Conservation (phyloP, 768 basidiomycete genomes). For the Strobilomyces dryophilus region DNA sequence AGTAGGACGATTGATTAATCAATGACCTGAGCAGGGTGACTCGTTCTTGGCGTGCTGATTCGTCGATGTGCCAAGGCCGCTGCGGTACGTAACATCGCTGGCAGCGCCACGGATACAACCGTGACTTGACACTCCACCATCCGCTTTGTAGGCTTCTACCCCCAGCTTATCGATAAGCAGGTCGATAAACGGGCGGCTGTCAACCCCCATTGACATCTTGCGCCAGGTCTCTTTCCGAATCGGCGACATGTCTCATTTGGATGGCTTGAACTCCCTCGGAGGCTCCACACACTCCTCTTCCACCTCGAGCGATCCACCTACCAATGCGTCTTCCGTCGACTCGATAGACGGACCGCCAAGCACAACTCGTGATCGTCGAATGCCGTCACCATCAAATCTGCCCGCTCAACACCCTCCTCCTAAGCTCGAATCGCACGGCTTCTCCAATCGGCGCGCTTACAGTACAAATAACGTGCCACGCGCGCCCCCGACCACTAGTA, state of each 20-base stretch:
- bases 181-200: neutral
- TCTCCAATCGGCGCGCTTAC: conserved; percentile 3
- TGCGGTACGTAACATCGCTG: neutral
- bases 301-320: conserved; percentile 6
- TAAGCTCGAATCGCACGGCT: conserved; percentile 7
- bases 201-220: neutral
- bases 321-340: conserved; percentile 15
- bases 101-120: no score
- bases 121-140: neutral
- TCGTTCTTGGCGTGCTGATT: no score
- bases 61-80: no score
- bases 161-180: neutral
- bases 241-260: conserved; percentile 28
- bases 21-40: neutral
- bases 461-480: conserved; percentile 14
- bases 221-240: neutral
- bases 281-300: conserved; percentile 83
- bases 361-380: conserved; percentile 10
- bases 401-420: conserved; percentile 1
- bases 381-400: conserved; percentile 14
- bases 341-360: conserved; percentile 9
- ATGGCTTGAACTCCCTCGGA: conserved; percentile 79
- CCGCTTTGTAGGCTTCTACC: neutral
- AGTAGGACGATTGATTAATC: neutral
- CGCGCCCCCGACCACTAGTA: conserved; percentile 5